Conservation (phyloP, 208 protist genomes). For the Herpetomonas muscarum region DNA sequence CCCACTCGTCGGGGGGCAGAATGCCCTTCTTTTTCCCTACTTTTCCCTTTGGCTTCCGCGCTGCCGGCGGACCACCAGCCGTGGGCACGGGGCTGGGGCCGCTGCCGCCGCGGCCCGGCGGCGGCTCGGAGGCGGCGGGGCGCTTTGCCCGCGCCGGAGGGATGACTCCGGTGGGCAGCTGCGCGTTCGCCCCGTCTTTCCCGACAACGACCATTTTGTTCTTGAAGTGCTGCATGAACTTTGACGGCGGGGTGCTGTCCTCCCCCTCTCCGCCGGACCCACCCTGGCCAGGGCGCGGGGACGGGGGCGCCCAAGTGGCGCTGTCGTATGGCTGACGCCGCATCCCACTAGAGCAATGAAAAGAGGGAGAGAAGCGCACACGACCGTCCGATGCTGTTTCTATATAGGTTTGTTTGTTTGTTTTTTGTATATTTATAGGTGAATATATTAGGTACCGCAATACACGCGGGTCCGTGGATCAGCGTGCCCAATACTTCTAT, state of each 20-base stretch:
- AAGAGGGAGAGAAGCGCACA: neutral
- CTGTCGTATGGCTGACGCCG: conserved; percentile 26
- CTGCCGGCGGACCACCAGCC: neutral
- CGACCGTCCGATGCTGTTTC: neutral
- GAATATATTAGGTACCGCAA: neutral
- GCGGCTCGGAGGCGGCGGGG: too few species aligned
- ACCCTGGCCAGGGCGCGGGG: conserved; percentile 7
- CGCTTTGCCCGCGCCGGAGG: too few species aligned
- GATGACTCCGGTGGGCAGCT: conserved; percentile 6
- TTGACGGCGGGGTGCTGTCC: conserved; percentile 14
- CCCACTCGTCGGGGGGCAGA: conserved; percentile 1
- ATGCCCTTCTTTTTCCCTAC: neutral
- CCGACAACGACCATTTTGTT: conserved; percentile 48
- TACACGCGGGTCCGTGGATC: too few species aligned
- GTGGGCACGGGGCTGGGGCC: too few species aligned
- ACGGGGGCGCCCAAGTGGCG: conserved; percentile 68
- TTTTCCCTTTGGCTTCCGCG: neutral
- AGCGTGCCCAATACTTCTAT: too few species aligned
- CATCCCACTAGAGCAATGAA: neutral
- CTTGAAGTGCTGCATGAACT: conserved; percentile 66
- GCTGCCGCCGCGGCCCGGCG: too few species aligned
- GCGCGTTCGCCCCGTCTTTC: conserved; percentile 50
- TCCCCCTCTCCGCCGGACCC: neutral
- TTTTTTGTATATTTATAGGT: conserved; percentile 5
- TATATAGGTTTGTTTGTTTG: conserved; percentile 6